phyloP scores from a whole-genome alignment of 108 stramenopile genomes.

The Bacterosira constricta region DNA sequence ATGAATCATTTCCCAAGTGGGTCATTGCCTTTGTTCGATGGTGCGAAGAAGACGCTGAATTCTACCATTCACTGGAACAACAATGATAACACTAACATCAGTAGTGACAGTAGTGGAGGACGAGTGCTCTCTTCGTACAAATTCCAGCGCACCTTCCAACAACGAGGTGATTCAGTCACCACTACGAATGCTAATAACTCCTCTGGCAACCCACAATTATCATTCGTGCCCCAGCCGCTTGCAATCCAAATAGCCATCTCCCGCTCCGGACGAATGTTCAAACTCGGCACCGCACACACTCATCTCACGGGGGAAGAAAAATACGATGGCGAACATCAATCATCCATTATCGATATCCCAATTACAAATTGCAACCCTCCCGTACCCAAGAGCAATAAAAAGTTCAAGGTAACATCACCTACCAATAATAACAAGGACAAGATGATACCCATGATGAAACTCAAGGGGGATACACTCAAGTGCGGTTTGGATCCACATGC shows the following conservation, averaged over 20 bases:
- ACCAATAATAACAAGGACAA: neutral
- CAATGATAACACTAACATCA: neutral
- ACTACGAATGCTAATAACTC: neutral
- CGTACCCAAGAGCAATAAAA: neutral
- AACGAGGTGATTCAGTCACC: no score
- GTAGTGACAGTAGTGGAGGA: neutral
- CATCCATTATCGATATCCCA: no score
- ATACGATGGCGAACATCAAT: no score
- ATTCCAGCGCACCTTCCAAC: neutral
- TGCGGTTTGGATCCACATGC: constrained; percentile 25
- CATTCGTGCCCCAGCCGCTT: neutral
- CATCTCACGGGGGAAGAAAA: neutral
- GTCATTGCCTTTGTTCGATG: neutral
- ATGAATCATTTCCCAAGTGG: neutral
- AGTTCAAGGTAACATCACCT: neutral
- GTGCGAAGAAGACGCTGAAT: neutral
- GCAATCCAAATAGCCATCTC: neutral
- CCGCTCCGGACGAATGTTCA: neutral
- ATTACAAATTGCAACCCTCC: neutral
- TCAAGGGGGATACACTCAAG: constrained; percentile 29
- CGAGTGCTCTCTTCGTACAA: neutral
- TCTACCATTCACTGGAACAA: neutral
- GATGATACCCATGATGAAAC: constrained; percentile 26
- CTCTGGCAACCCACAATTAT: neutral
- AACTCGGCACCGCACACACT: neutral